A percentile compares a stretch with the other conserved stretches of the same genome.
phyloP scores from a whole-genome alignment of 2,329 filamentous ascomycete species.

The Blastomyces parvus region DNA sequence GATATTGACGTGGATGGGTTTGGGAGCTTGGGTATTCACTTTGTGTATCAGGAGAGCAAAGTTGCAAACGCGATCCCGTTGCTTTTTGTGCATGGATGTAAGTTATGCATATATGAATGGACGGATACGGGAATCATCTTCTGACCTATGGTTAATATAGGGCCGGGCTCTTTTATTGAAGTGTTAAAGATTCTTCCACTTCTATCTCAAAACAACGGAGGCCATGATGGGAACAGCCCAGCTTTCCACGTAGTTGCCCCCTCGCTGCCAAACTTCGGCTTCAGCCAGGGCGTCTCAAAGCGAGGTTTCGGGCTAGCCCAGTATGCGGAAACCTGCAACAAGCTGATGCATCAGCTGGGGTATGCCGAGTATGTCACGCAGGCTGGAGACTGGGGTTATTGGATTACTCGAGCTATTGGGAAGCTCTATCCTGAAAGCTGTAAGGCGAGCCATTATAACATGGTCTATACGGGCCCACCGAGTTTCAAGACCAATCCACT shows the following conservation, averaged over 20 bases:
- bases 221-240: slow-evolving; percentile 25
- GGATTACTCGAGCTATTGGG: slow-evolving; percentile 54
- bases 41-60: slow-evolving; percentile 49
- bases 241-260: slow-evolving; percentile 47
- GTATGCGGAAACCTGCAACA: slow-evolving; percentile 56
- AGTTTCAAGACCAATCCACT: slow-evolving; percentile 45
- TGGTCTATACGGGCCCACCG: slow-evolving; percentile 44
- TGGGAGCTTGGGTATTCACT: slow-evolving; percentile 53
- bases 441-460: slow-evolving; percentile 55
- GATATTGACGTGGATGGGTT: slow-evolving; percentile 49
- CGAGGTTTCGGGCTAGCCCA: slow-evolving; percentile 49
- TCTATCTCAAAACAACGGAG: slow-evolving; percentile 29
- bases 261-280: slow-evolving; percentile 49
- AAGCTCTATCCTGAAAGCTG: slow-evolving; percentile 49
- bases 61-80: slow-evolving; percentile 51
- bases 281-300: slow-evolving; percentile 38
- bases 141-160: slow-evolving; percentile 18
- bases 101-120: slow-evolving; percentile 11
- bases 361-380: slow-evolving; percentile 46
- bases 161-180: slow-evolving; percentile 61
- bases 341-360: slow-evolving; percentile 58
- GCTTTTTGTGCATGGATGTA: slow-evolving; percentile 58
- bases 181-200: slow-evolving; percentile 51
- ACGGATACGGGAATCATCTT: slow-evolving; percentile 14
- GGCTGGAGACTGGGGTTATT: slow-evolving; percentile 61